Evolutionary conservation across 805 yeast genomes (phyloP), one percentile per base, ranked within the genome.

Genomic region (Brettanomyces naardenensis): DNA sequence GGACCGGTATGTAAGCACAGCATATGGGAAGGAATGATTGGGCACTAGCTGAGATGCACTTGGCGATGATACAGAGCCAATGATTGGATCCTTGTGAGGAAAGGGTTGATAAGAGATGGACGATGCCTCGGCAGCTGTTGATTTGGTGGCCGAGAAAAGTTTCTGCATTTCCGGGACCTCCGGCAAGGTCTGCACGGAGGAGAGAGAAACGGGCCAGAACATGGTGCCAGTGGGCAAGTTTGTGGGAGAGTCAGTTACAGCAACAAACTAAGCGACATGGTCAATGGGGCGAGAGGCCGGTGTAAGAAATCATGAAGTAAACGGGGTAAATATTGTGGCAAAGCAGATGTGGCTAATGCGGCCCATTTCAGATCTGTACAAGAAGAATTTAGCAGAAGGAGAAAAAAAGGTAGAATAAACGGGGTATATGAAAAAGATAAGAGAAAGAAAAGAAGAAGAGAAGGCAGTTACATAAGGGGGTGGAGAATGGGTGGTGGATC

Each of bases 1-100:
- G 4, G 64, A 54, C n/a, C 64, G 42, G 37, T 52, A 49, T 2
- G 73, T 68, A 9, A 65, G 36, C 4, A 58, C 52, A 2, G 56
- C 54, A 23, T 62, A 49, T 4, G 68, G 61, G 21, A 50, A 18
- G 35, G 20, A 17, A 20, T 18, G 15, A 37, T 20, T 15, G 35
- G 23, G 10, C 38, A 20, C 21, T 41, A 40, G 17, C 31, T 36
- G 17, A 2, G 56, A 53, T 10, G 44, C 37, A 22, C 45, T 48
- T 13, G 59, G 44, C n/a, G 44, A 41, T 32, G 58, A 52, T 13
- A 62, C 35, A 19, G 42, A 35, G 14, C 49, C 51, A n/a, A 62
- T 19, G n/a, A 65, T 59, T n/a, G 56, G 52, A 40, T 62, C 68
- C 22, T 45, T 38, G 30, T 56, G 59, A 18, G 64, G 58, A 18